Base-by-base conservation (phyloP, 2,329 filamentous ascomycete genomes). In the Fusarium sp. region DNA sequence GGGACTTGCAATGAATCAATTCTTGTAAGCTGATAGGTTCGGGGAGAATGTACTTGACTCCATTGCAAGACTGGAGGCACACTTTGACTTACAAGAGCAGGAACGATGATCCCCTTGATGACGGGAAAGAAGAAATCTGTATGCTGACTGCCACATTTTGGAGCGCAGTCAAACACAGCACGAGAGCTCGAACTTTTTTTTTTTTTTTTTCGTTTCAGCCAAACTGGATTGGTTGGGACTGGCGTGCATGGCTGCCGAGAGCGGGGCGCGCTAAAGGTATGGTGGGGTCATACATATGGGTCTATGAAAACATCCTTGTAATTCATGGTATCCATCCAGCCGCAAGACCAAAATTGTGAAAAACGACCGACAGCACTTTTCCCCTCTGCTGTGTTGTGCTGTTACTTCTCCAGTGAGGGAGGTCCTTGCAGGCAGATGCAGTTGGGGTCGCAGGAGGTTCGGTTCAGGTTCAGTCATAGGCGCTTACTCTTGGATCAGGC, bases 151-250 rank as follows among this genome's bases (percentile, higher is more conserved):
- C 52, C 58, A 67, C 58, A 70, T 58, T 40, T 32, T 53, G 54
- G 38, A 70, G 55, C 32, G 53, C 54, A 52, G 34, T 38, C 18
- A 45, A 47, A 20, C 43, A 70, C 69, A 74, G 76, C 77, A 79
- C 77, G 71, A 79, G 77, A 79, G 78, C 78, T 80, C 59, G 76
- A 74, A 78, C 74, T 77, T 80, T 81, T 80, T 75, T 78, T 61
- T 58, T 32, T 30, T 63, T 59, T 63, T 65, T 44, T 76, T 75
- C 73, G 71, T 75, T 77, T 75, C 72, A 75, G 66, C 58, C 46
- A 52, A 58, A 60, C 70, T 67, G 73, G 62, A 81, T 81, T 81
- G 80, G 80, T 59, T 71, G 69, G 71, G 69, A 61, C 68, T 76
- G 72, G 69, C 65, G 64, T 76, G 74, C 79, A 76, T 76, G 78